phyloP scores from a whole-genome alignment of 2,329 filamentous ascomycete genomes.

The Aaosphaeria arxii region DNA sequence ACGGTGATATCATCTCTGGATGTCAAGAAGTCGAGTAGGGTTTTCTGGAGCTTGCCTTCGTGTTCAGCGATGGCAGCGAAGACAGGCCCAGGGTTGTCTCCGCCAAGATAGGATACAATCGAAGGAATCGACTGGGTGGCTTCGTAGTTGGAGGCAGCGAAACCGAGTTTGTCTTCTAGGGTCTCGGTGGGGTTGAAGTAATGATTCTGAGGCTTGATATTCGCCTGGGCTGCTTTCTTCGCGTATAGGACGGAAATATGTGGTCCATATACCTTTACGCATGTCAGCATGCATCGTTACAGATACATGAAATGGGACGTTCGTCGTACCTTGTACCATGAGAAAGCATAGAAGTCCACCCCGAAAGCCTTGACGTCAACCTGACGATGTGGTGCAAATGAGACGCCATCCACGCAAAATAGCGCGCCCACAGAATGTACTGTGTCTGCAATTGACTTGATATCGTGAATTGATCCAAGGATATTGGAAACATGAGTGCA shows the following conservation, averaged over 20 bases:
- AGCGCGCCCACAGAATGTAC: slow-evolving; percentile 56
- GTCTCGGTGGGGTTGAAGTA: slow-evolving; percentile 64
- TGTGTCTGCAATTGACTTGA: slow-evolving; percentile 53
- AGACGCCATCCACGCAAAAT: slow-evolving; percentile 72
- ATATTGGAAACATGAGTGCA: slow-evolving; percentile 75
- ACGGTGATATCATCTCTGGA: slow-evolving; percentile 54
- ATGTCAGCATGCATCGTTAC: neutral
- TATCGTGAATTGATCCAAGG: slow-evolving; percentile 66
- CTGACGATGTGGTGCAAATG: slow-evolving; percentile 69
- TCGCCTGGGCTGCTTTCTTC: slow-evolving; percentile 53
- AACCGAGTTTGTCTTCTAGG: slow-evolving; percentile 64
- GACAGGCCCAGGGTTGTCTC: slow-evolving; percentile 27
- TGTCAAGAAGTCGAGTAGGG: slow-evolving; percentile 59
- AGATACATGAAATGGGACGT: neutral
- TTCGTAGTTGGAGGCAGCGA: slow-evolving; percentile 71
- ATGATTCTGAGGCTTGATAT: slow-evolving; percentile 59
- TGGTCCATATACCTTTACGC: slow-evolving; percentile 64
- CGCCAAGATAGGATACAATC: slow-evolving; percentile 60
- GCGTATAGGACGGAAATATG: slow-evolving; percentile 72
- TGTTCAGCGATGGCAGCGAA: slow-evolving; percentile 50
- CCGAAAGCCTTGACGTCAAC: slow-evolving; percentile 67
- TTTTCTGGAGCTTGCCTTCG: slow-evolving; percentile 58
- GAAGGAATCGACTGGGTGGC: slow-evolving; percentile 60
- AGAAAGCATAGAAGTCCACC: slow-evolving; percentile 75
- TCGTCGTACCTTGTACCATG: slow-evolving; percentile 66